These are phyloP conservation scores for Chamaecyparis obtusa DNA, from an alignment of 75 land plant species.

Conservation along the genomic window DNA sequence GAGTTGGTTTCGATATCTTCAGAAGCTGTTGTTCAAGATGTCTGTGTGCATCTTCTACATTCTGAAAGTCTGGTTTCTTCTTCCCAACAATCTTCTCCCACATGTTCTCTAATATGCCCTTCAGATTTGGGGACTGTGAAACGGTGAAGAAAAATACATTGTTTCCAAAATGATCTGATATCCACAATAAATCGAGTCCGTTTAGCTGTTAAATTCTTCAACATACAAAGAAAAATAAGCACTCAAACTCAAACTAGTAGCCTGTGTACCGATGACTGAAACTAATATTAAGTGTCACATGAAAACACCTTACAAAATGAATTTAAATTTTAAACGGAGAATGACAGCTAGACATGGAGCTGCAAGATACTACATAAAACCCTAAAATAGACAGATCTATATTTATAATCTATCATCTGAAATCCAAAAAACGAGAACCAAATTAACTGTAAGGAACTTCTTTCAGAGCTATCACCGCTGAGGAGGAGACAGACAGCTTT, in stretches of 20 bases:
- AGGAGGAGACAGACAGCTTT: too few species aligned
- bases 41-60: background rate
- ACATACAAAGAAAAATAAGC: too few species aligned
- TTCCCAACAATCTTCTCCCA: constrained; percentile 18
- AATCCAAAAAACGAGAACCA: background rate
- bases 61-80: background rate
- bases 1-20: background rate
- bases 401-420: too few species aligned
- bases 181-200: background rate
- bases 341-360: too few species aligned
- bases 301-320: too few species aligned
- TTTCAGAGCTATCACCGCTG: too few species aligned
- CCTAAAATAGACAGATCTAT: too few species aligned
- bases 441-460: too few species aligned
- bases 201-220: background rate
- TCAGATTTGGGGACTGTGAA: constrained; percentile 46
- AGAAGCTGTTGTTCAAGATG: background rate
- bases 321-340: too few species aligned
- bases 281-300: too few species aligned
- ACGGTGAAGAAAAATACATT: constrained; percentile 47
- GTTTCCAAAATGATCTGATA: constrained; percentile 35
- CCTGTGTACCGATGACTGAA: background rate
- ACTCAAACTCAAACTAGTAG: background rate
- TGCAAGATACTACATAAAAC: too few species aligned
- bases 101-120: constrained; percentile 17